Conservation (phyloP, 129 eudicot species). For the Pulicaria dysenterica region DNA sequence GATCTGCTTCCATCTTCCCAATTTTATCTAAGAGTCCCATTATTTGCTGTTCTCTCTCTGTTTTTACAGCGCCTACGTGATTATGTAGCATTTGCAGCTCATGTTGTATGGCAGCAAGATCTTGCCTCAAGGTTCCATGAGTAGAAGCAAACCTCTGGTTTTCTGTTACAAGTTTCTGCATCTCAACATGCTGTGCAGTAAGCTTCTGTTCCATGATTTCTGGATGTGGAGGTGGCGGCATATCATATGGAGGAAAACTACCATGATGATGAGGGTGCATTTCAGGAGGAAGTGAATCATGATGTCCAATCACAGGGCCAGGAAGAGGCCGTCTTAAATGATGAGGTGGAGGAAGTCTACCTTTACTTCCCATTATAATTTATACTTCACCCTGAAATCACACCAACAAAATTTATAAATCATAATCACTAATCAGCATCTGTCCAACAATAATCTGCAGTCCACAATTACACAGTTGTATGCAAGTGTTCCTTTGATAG, state of each 20-base stretch:
- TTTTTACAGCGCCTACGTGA: conserved; percentile 54
- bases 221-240: conserved; percentile 77
- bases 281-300: conserved; percentile 58
- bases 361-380: conserved; percentile 73
- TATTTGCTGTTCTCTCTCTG: conserved; percentile 76
- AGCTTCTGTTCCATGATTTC: conserved; percentile 88
- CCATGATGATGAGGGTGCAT: conserved; percentile 63
- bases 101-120: conserved; percentile 78
- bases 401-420: background rate
- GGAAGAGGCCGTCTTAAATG: conserved; percentile 66
- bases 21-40: conserved; percentile 64
- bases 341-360: conserved; percentile 82
- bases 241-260: conserved; percentile 66
- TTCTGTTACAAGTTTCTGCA: conserved; percentile 79
- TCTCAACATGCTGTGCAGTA: conserved; percentile 75
- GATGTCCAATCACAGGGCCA: conserved; percentile 60
- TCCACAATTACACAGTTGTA: conserved; percentile 5
- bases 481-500: background rate
- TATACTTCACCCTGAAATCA: conserved; percentile 24
- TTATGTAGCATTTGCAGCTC: conserved; percentile 69
- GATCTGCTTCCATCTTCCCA: conserved; percentile 69
- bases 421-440: conserved; percentile 16
- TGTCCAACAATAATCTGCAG: background rate
- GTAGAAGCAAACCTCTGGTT: conserved; percentile 89
- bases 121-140: conserved; percentile 81